A percentile compares a stretch with the other conserved stretches of the same genome.
Conservation (phyloP, 768 basidiomycete species). For the Tylopilus intermedius region DNA sequence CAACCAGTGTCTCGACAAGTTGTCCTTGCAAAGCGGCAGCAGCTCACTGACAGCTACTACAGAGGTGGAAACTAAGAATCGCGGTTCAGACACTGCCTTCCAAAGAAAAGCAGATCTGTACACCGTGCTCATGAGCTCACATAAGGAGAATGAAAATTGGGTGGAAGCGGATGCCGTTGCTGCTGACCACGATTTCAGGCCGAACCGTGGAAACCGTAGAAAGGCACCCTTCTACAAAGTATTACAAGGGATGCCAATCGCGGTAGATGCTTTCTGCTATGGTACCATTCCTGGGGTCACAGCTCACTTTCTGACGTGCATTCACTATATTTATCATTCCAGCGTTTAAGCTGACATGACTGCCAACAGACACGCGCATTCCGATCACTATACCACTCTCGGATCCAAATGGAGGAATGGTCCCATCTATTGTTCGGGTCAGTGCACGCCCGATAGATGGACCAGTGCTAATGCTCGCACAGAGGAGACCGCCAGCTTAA, state of each 20-base stretch:
- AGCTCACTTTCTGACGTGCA: slow-evolving; percentile 87
- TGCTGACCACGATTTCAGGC: slow-evolving; percentile 45
- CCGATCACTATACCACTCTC: slow-evolving; percentile 93
- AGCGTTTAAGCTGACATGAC: slow-evolving; percentile 7
- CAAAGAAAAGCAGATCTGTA: slow-evolving; percentile 43
- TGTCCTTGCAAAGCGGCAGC: slow-evolving; percentile 12
- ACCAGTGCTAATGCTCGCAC: not conserved
- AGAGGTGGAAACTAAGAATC: not conserved
- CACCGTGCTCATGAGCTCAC: slow-evolving; percentile 84
- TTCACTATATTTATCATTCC: not conserved
- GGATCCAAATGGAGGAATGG: slow-evolving; percentile 85
- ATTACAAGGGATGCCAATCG: slow-evolving; percentile 94
- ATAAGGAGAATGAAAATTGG: slow-evolving; percentile 80
- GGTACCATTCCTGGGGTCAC: slow-evolving; percentile 85
- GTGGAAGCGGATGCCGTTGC: slow-evolving; percentile 64
- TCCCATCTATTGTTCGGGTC: slow-evolving; percentile 89
- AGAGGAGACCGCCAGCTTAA: slow-evolving; percentile 85
- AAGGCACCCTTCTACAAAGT: slow-evolving; percentile 95
- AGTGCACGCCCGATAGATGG: not conserved
- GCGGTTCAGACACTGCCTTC: not conserved
- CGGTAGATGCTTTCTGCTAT: slow-evolving; percentile 96
- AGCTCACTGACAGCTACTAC: no score
- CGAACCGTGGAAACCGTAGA: slow-evolving; percentile 50
- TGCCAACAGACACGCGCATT: slow-evolving; percentile 80
- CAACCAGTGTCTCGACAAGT: slow-evolving; percentile 48